phyloP scores from a whole-genome alignment of 305 asterid species.

The Fraxinus dipetala region DNA sequence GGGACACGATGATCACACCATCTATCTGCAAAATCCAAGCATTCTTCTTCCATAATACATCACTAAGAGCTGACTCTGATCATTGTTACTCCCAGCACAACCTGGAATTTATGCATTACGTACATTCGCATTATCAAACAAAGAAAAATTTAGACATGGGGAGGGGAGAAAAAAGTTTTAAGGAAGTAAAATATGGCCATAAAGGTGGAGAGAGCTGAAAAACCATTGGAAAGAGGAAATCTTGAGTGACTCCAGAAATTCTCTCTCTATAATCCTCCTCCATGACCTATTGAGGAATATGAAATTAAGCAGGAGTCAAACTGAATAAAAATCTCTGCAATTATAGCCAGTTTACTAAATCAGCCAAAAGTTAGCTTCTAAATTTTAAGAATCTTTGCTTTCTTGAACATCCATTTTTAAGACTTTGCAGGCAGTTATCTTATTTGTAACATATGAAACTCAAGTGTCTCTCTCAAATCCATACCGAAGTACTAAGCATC shows the following conservation, averaged over 20 bases:
- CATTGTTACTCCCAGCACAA: background rate
- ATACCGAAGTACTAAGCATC: background rate
- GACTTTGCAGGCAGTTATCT: background rate
- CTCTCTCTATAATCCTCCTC: background rate
- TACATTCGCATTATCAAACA: background rate
- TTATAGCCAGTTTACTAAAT: background rate
- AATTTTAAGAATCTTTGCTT: background rate
- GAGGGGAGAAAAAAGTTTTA: background rate
- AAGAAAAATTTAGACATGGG: background rate
- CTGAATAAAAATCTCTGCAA: background rate
- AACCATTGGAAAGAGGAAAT: background rate
- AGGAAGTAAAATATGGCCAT: background rate
- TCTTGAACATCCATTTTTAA: background rate
- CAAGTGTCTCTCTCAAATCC: background rate
- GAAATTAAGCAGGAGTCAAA: background rate
- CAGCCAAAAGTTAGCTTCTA: background rate
- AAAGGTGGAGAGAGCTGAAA: background rate
- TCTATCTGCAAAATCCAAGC: background rate
- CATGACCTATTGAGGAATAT: background rate
- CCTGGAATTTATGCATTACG: background rate
- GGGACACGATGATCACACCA: too few species aligned
- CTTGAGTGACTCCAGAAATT: background rate
- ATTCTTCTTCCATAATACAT: background rate
- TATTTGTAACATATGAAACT: background rate
- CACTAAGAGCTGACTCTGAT: background rate